A percentile compares a stretch with the other conserved stretches of the same genome.
phyloP scores from a whole-genome alignment of 345 rosid species.

The Moricandia arvensis region DNA sequence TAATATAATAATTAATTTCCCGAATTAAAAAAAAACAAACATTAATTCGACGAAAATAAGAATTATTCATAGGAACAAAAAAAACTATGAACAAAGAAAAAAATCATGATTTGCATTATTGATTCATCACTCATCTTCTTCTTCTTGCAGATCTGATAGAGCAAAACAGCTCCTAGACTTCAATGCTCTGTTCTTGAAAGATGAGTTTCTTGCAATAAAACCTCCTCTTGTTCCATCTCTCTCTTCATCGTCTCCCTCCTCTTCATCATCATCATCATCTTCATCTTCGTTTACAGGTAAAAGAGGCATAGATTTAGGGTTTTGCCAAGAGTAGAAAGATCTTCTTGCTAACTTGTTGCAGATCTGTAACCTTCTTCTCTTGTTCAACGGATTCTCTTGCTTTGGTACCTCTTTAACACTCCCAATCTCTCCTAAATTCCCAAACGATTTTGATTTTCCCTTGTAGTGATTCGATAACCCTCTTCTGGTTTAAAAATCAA shows the following conservation, averaged over 20 bases:
- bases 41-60: background rate
- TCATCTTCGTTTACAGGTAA: background rate
- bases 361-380: background rate
- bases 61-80: background rate
- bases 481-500: background rate
- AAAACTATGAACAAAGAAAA: background rate
- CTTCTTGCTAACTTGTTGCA: background rate
- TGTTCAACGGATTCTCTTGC: background rate
- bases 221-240: background rate
- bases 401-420: background rate
- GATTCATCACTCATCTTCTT: background rate
- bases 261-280: background rate
- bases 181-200: background rate
- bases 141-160: background rate
- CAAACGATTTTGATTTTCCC: background rate
- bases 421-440: background rate
- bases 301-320: background rate
- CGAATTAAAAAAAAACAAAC: background rate
- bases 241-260: background rate
- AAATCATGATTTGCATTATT: background rate
- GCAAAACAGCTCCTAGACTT: slow-evolving; percentile 1
- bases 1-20: background rate
- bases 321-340: background rate
- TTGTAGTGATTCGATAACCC: background rate
- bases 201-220: background rate